phyloP scores from a whole-genome alignment of 768 basidiomycete species.

The Tylopilus intermedius region DNA sequence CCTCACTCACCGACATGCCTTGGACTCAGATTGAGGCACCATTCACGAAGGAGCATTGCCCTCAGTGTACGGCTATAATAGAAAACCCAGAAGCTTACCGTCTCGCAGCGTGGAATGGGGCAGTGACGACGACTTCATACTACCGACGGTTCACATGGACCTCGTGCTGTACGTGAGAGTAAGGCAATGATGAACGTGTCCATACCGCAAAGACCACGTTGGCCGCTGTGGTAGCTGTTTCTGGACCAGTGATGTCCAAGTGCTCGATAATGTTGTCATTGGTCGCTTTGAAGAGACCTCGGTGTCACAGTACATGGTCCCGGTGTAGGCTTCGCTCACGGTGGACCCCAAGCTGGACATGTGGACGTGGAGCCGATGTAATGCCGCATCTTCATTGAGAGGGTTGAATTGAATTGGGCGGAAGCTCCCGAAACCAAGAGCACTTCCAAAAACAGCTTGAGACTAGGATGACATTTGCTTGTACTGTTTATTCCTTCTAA shows the following conservation, averaged over 20 bases:
- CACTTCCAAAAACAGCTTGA: too few species aligned
- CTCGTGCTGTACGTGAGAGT: slow-evolving; percentile 13
- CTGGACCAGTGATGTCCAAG: slow-evolving; percentile 12
- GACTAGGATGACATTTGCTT: too few species aligned
- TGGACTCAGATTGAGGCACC: slow-evolving; percentile 6
- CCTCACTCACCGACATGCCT: slow-evolving; percentile 7
- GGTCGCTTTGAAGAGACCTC: slow-evolving; percentile 16
- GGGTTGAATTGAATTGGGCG: neutral
- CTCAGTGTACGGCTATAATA: neutral
- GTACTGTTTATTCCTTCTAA: too few species aligned
- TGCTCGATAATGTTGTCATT: slow-evolving; percentile 18
- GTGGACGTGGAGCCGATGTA: too few species aligned
- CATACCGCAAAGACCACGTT: slow-evolving; percentile 13
- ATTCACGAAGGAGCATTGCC: neutral
- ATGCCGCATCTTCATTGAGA: too few species aligned
- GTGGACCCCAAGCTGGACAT: too few species aligned
- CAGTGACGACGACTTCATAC: slow-evolving; percentile 19
- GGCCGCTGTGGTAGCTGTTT: slow-evolving; percentile 1
- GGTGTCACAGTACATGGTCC: slow-evolving; percentile 1
- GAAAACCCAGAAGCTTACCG: slow-evolving; percentile 4
- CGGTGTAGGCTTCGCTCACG: slow-evolving; percentile 6
- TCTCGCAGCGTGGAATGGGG: slow-evolving; percentile 18
- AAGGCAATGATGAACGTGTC: neutral
- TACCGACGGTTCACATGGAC: slow-evolving; percentile 6
- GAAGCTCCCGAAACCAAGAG: too few species aligned